Evolutionary conservation across 2,329 filamentous ascomycete genomes (phyloP).

Genomic region (Fusarium sp.): DNA sequence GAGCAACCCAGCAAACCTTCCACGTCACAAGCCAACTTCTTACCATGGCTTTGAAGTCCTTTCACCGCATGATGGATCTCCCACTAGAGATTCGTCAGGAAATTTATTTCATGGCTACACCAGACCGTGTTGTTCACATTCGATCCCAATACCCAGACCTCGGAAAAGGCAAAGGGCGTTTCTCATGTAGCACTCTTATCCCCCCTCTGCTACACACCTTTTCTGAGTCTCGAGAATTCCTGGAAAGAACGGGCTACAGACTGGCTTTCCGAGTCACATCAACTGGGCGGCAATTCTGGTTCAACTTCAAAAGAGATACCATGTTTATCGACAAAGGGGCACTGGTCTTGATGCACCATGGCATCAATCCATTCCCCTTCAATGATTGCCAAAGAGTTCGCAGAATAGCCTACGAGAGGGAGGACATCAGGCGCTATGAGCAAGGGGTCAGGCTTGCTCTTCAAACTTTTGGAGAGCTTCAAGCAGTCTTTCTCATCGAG

Average conservation of each 20-base stretch:
- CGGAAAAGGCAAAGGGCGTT: no score
- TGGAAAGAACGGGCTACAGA: background rate
- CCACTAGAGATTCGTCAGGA: background rate
- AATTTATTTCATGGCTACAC: background rate
- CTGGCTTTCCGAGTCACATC: background rate
- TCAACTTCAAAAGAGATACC: background rate
- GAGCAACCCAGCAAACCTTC: background rate
- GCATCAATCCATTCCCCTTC: background rate
- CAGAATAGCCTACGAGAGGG: background rate
- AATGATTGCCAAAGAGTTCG: background rate
- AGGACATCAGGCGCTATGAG: rapidly evolving
- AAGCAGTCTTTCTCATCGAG: background rate
- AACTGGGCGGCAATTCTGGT: background rate
- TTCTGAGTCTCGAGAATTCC: background rate
- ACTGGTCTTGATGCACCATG: background rate
- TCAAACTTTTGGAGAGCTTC: background rate
- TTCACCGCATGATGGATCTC: background rate
- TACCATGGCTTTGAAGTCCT: background rate
- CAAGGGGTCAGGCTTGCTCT: background rate
- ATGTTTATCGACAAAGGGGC: background rate
- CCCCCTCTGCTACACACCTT: background rate
- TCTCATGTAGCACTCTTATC: background rate
- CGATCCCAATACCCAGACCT: background rate
- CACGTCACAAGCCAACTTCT: background rate
- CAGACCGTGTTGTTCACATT: background rate